Evolutionary conservation across 2,329 filamentous ascomycete genomes (phyloP).

Genomic region (Colletotrichum sp.): DNA sequence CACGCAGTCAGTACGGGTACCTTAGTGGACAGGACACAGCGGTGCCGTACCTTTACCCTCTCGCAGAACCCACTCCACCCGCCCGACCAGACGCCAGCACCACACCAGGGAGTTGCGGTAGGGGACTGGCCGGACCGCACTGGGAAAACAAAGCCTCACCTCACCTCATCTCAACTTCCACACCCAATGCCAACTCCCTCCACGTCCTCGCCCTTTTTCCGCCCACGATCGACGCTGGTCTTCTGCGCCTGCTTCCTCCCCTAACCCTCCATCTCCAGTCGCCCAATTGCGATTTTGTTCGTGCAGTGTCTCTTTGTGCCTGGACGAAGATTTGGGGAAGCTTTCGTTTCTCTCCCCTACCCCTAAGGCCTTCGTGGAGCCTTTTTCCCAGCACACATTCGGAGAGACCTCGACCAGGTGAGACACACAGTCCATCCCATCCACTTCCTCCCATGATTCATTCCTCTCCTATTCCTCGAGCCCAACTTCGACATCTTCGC

Average conservation of each 20-base stretch:
- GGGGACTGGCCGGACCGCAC: constrained; percentile 2
- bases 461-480: constrained; percentile 3
- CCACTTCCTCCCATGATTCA: background rate
- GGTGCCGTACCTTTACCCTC: background rate
- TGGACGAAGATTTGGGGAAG: constrained; percentile 17
- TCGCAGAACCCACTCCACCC: background rate
- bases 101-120: background rate
- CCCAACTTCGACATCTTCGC: background rate
- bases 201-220: constrained; percentile 30
- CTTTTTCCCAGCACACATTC: background rate
- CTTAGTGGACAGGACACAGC: background rate
- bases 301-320: constrained; percentile 5
- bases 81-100: background rate
- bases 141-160: constrained; percentile 48
- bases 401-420: constrained; percentile 11
- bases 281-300: constrained; percentile 44
- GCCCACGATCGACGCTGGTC: constrained; percentile 25
- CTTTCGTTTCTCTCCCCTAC: constrained; percentile 13
- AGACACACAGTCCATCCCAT: constrained; percentile 17
- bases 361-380: background rate
- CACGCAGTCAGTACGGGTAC: background rate
- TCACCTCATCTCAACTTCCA: constrained; percentile 32
- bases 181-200: constrained; percentile 29
- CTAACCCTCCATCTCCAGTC: constrained; percentile 36
- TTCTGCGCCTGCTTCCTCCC: constrained; percentile 21